Base-by-base conservation (phyloP, 768 basidiomycete species). In the Scleroderma citrinum region DNA sequence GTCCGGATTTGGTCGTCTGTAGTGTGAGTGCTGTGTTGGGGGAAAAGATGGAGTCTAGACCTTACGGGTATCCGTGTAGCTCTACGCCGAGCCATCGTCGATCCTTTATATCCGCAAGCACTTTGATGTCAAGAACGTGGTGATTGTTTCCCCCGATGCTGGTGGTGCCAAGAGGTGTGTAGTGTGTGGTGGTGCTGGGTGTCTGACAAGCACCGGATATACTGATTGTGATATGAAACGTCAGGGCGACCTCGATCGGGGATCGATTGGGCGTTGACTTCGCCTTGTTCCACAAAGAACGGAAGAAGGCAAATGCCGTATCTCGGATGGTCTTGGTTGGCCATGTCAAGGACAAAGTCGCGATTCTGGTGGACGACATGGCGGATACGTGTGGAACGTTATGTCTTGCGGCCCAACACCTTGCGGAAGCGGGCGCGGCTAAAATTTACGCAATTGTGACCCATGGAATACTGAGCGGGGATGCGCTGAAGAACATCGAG, bases 261-360 rank as follows among this genome's bases (percentile, higher is more conserved):
- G 95, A 98, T 67, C 82, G 90, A 41, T 77, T 98, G 51, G 92
- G 92, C 45, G 89, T 98, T 50, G 95, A 98, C 62, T 98, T 99
- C 72, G 96, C 96, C 21, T 74, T 99, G 47, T 98, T 98, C 76
- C 96, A 99, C 81, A 94, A 98, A 65, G 96, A 99, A 75, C 87
- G 95, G 52, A 93, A 94, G 74, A 93, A 91, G 71, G 91, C 91
- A 26, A 95, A 94, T 67, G 87, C 92, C 54, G 91, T 95, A 7
- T 92, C 91, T 52, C 82, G 92, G 48, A 93, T 94, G 92, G 81
- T 93, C 48, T 82, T 99, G 45, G 95, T 99, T 39, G 96, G 96
- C 1, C 84, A 92, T 60, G 93, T 94, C 54, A 83, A 81, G 63
- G 92, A 85, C 64, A 93, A 97, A 72, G 77, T 83, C 37, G 96